Evolutionary conservation across 169 alveolate species (phyloP), one percentile per base, ranked within the genome.

Genomic region (Plasmodium inui): DNA sequence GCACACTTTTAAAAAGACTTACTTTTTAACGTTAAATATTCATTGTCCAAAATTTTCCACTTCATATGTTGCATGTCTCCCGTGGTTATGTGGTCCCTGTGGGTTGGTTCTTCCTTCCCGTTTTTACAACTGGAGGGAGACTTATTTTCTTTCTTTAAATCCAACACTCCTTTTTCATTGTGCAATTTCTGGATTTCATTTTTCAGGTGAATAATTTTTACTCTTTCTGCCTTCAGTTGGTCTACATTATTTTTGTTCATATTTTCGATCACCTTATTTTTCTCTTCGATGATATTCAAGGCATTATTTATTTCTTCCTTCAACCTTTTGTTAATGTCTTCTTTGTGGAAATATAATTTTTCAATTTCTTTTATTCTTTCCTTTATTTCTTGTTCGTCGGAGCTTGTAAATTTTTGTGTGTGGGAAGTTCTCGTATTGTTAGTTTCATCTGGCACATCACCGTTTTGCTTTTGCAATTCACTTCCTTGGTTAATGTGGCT

Each of bases 281-380:
- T 86, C n/a, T 86, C 93, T 32, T 86, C 86, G 26, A 86, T 86
- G 41, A 86, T 86, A 53, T 86, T 86, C 70, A 86, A 86, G 32
- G 93, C 80, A 53, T 78, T 61, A 74, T 22, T 74, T 50, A 86
- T 74, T 86, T 86, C 93, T 55, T 86, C 93, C 67, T 86, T 86
- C 30, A 86, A 86, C 70, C 80, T 74, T 74, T 70, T 76, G 81
- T 46, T 86, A 53, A 86, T n/a, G 30, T 86, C 93, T 50, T 86
- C 93, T 71, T n/a, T 84, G 55, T 84, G 50, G 67, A 34, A 1
- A n/a, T 22, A 74, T 76, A 50, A 19, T 55, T 86, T 76, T 32
- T 74, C 84, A 8, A 78, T 34, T 41, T 41, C 82, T 1, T 83
- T 37, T 70, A 83, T 22, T 71, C 83, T 70, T 44, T 83, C 83